phyloP scores from a whole-genome alignment of 1,284 basidiomycete genomes.

The Ustilago hordei region DNA sequence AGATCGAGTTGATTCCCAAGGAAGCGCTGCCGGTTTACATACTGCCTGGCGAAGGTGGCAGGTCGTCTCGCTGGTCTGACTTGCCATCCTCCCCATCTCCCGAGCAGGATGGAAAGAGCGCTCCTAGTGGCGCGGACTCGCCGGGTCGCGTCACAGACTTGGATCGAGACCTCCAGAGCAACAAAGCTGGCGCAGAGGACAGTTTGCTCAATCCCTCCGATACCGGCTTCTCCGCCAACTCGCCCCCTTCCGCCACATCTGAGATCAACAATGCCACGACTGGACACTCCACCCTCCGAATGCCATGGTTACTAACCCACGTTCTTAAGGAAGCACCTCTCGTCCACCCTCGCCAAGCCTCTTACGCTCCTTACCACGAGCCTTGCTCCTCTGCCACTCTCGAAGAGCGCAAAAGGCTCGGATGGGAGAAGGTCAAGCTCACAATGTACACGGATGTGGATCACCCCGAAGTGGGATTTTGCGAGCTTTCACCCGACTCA shows the following conservation, averaged over 20 bases:
- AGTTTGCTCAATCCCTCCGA: constrained; percentile 35
- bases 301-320: constrained; percentile 61
- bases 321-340: constrained; percentile 61
- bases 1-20: constrained; percentile 53
- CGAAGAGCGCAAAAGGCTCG: constrained; percentile 24
- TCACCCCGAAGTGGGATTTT: constrained; percentile 63
- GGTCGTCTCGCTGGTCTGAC: constrained; percentile 36
- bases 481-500: constrained; percentile 46
- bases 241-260: constrained; percentile 11
- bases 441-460: constrained; percentile 51
- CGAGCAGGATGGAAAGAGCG: neutral
- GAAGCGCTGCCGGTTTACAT: constrained; percentile 51
- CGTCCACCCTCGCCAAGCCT: constrained; percentile 61
- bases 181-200: constrained; percentile 27
- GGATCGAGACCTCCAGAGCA: constrained; percentile 20
- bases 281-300: constrained; percentile 24
- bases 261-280: constrained; percentile 6
- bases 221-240: constrained; percentile 35
- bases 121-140: constrained; percentile 12
- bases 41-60: constrained; percentile 38
- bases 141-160: constrained; percentile 20
- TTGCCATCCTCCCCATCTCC: neutral
- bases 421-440: constrained; percentile 30
- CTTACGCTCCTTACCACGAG: constrained; percentile 31
- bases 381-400: constrained; percentile 4